Evolutionary conservation across 805 yeast genomes (phyloP), one percentile per base, ranked within the genome.

Genomic region (Myxozyma lipomycoides): DNA sequence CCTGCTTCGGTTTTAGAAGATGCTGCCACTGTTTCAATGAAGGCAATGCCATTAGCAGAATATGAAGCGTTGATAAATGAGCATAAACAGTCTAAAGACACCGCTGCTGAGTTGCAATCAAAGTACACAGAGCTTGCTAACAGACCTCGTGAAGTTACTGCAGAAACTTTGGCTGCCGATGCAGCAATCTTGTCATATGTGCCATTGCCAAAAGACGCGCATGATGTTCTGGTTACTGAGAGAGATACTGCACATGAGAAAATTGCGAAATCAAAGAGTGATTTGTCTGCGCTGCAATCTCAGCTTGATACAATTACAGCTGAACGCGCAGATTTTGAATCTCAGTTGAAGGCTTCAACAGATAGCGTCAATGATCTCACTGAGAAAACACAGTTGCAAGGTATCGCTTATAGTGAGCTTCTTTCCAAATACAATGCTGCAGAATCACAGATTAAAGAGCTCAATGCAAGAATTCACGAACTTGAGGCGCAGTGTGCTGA

Each of bases 51-150:
- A 5, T 37, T 40, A 0, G 62, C 49, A 2, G 69, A 64, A n/a
- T 59, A 58, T 40, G 55, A 64, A 5, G 55, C 51, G 7, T 47
- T 64, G 28, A 58, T 55, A 38, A 58, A 66, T n/a, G 44, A 49
- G 25, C 62, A 46, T 15, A 24, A 46, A 4, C 63, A 58, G 1
- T 45, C 46, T n/a, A 57, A 60, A 6, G 46, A 43, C 15, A 52
- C 55, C 36, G 38, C 60, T 32, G 44, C 37, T 32, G 43, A 44
- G 2, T 48, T 18, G 17, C 46, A 35, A 12, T 18, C 45, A 9
- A 10, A 59, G 58, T 2, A 50, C 48, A 22, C 45, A 51, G 9
- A 6, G 38, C 7, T 40, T 61, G 10, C 49, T 41, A 18, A 5
- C 19, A 3, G 41, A 51, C 26, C 44, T 24, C 48, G 53, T 24